Conservation (phyloP, 257 asterid species). For the Cinchona pubescens region DNA sequence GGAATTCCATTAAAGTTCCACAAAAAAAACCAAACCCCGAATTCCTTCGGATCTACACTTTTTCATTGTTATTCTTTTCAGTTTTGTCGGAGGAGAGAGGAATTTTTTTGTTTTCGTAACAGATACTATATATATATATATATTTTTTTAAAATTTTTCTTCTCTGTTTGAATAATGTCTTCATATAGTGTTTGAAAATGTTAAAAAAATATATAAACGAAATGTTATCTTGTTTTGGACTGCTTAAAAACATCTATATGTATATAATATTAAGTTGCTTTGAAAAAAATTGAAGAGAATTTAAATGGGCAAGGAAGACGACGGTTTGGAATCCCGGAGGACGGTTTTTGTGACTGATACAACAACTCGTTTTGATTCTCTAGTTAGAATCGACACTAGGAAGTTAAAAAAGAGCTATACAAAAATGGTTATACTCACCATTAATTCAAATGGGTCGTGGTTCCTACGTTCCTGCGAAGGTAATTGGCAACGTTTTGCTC, state of each 20-base stretch:
- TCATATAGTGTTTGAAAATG: not conserved
- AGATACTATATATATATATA: too few species aligned
- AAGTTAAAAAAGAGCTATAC: constrained; percentile 61
- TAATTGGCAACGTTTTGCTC: constrained; percentile 23
- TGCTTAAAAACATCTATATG: not conserved
- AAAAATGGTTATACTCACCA: constrained; percentile 71
- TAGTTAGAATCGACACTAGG: constrained; percentile 69
- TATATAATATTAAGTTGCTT: too few species aligned
- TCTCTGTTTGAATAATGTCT: not conserved
- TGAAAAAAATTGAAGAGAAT: constrained; percentile 11
- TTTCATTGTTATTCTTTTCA: too few species aligned
- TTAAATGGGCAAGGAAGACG: constrained; percentile 45
- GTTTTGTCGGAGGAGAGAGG: too few species aligned
- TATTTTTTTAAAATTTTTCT: too few species aligned
- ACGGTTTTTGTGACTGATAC: constrained; percentile 87
- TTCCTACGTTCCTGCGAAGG: constrained; percentile 67
- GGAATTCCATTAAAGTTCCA: too few species aligned
- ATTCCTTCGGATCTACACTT: too few species aligned
- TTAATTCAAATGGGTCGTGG: constrained; percentile 96
- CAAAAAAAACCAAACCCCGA: too few species aligned
- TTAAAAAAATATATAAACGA: not conserved
- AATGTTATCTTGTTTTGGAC: constrained; percentile 6
- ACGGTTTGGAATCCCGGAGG: constrained; percentile 36
- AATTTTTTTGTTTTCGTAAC: too few species aligned
- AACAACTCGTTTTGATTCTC: constrained; percentile 82